Percentiles rank a stretch among this genome's conserved stretches.
Conservation (phyloP, 306 rosid genomes). For the Begonia loranthoides region DNA sequence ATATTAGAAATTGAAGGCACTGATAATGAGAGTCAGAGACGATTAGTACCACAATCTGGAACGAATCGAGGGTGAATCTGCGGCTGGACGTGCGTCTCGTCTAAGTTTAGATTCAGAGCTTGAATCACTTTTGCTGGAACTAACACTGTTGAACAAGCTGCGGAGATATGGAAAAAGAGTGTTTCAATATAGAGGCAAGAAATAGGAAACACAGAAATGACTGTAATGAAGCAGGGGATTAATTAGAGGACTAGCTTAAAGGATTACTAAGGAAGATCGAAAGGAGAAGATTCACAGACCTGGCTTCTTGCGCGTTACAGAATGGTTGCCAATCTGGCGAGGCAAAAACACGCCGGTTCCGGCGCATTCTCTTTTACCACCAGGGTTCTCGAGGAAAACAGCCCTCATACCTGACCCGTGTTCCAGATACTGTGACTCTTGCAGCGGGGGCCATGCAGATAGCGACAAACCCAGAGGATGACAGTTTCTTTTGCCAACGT, state of each 20-base stretch:
- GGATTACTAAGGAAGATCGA: too few species aligned
- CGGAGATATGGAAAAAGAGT: neutral
- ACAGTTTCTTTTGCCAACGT: neutral
- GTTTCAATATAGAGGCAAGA: neutral
- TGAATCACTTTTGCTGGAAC: constrained; percentile 40
- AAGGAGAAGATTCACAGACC: constrained; percentile 15
- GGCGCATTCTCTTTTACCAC: constrained; percentile 24
- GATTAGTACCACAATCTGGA: constrained; percentile 2
- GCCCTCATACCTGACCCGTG: constrained; percentile 42
- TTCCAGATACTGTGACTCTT: constrained; percentile 20
- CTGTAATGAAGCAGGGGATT: neutral
- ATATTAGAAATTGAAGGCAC: too few species aligned
- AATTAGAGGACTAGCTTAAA: neutral
- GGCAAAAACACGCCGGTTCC: constrained; percentile 95
- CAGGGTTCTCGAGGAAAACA: constrained; percentile 19
- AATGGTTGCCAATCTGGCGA: constrained; percentile 18
- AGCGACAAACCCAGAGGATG: constrained; percentile 28
- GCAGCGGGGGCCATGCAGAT: constrained; percentile 64
- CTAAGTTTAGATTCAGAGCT: constrained; percentile 30
- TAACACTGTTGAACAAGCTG: constrained; percentile 26
- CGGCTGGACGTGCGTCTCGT: constrained; percentile 18
- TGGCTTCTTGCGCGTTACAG: constrained; percentile 26
- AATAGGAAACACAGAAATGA: neutral
- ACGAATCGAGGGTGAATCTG: constrained; percentile 17
- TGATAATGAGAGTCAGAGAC: neutral